Conservation (phyloP, 2,329 filamentous ascomycete genomes). For the Monosporascus sp. region DNA sequence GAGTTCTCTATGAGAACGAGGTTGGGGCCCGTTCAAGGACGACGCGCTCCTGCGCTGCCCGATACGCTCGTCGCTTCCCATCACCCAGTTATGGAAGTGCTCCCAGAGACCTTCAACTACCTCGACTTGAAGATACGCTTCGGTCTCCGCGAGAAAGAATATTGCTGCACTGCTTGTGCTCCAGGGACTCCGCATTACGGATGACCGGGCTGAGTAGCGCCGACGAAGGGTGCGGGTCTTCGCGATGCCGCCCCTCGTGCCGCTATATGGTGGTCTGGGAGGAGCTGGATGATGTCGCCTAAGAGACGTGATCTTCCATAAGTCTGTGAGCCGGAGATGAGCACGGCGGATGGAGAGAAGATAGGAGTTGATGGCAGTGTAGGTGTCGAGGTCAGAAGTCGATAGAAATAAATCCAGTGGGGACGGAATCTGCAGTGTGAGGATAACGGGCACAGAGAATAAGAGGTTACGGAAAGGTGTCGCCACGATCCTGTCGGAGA, state of each 20-base stretch:
- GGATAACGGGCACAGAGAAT: conserved; percentile 66
- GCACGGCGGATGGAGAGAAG: conserved; percentile 79
- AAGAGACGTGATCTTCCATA: conserved; percentile 81
- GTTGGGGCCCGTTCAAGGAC: conserved; percentile 1
- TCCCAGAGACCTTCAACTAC: conserved; percentile 78
- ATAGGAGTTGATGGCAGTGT: conserved; percentile 83
- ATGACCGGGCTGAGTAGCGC: conserved; percentile 57
- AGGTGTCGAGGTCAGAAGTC: conserved; percentile 67
- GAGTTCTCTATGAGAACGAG: conserved; percentile 4
- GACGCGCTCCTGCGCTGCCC: conserved; percentile 11
- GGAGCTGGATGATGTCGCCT: conserved; percentile 73
- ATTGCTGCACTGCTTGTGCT: conserved; percentile 81
- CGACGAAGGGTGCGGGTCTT: conserved; percentile 57
- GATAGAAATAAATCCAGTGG: conserved; percentile 86
- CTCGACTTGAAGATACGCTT: conserved; percentile 84
- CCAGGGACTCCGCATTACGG: conserved; percentile 77
- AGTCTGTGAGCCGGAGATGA: conserved; percentile 73
- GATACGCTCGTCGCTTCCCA: conserved; percentile 28
- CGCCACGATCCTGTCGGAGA: conserved; percentile 32
- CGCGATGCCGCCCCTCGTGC: conserved; percentile 52
- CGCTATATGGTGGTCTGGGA: conserved; percentile 57
- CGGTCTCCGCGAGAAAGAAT: conserved; percentile 83
- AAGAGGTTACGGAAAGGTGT: conserved; percentile 74
- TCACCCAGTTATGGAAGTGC: conserved; percentile 72
- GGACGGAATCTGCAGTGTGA: conserved; percentile 68